Percentiles rank a stretch among this genome's conserved stretches.
Conservation (phyloP, 2,329 filamentous ascomycete species). For the Trichoderma semiorbis region DNA sequence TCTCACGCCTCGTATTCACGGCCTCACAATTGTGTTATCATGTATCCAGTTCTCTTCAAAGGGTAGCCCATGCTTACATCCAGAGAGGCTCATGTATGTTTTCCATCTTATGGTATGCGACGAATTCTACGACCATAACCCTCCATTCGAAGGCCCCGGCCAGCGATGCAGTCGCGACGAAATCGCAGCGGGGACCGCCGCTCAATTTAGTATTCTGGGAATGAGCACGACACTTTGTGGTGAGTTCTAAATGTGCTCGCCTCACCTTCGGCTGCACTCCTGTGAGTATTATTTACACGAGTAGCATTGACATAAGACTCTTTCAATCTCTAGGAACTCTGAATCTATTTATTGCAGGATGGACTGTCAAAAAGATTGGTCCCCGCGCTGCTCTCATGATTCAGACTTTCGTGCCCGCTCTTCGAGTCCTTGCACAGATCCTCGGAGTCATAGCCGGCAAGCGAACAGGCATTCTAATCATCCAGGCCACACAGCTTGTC, state of each 20-base stretch:
- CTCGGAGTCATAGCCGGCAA: slow-evolving; percentile 61
- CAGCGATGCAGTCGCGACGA: slow-evolving; percentile 58
- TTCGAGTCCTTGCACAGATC: slow-evolving; percentile 62
- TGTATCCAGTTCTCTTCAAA: background rate
- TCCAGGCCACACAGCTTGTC: slow-evolving; percentile 65
- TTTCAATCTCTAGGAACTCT: slow-evolving; percentile 38
- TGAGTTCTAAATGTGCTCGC: slow-evolving; percentile 14
- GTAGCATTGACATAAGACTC: background rate
- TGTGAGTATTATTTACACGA: background rate
- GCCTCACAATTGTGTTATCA: background rate
- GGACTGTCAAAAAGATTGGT: slow-evolving; percentile 63
- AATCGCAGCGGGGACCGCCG: slow-evolving; percentile 63
- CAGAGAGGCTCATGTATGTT: slow-evolving; percentile 52
- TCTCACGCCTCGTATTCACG: slow-evolving; percentile 1
- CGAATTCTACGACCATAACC: slow-evolving; percentile 60
- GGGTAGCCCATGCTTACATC: slow-evolving; percentile 9
- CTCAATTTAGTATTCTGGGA: slow-evolving; percentile 61
- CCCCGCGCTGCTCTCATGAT: slow-evolving; percentile 59
- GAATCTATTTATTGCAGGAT: slow-evolving; percentile 65
- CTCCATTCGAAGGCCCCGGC: slow-evolving; percentile 43
- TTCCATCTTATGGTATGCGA: slow-evolving; percentile 72
- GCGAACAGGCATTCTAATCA: slow-evolving; percentile 61
- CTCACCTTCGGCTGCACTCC: too few species aligned
- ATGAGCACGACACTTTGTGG: slow-evolving; percentile 67
- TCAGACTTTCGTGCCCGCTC: slow-evolving; percentile 62